Base-by-base conservation (phyloP, 78 protist genomes). In the Chrysochromulina parva region DNA sequence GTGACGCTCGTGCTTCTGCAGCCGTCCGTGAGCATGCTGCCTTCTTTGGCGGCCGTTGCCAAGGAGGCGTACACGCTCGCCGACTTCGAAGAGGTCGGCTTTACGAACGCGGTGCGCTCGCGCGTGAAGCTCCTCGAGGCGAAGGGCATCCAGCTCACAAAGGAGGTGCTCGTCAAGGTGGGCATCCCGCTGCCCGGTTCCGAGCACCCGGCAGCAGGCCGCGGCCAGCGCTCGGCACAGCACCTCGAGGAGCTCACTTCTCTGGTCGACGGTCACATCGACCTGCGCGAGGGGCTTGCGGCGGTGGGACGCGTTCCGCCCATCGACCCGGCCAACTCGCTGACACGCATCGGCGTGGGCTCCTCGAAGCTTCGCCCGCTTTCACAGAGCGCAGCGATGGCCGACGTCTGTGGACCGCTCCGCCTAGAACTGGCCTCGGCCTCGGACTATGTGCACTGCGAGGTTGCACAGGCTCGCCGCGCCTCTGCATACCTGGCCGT, bases 261-360 rank as follows among this genome's bases (percentile, higher is more conserved):
- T 2, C 82, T 74, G 57, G 82, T 74, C 55, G 82, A 74, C 24
- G 82, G 82, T 55, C 82, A 74, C 82, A 74, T 74, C 55, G 82
- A 74, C 14, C 22, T 74, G 55, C 17, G 55, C 57, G 57, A 74
- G 82, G 3, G 14, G n/a, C 82, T 74, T 19, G 82, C 82, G 26
- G 82, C 82, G 13, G 57, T 7, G 5, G 82, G 82, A 1, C 82
- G 82, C 6, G 17, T 48, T 2, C 82, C 82, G 22, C 82, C 82
- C 28, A 10, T 74, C 82, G 82, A 74, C 82, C 82, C 82, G 13
- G 3, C 57, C 14, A 6, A 74, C 19, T 74, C 82, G n/a, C 82
- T 74, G 57, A 74, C 82, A 16, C 82, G 82, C 28, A 74, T 74
- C 55, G 82, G 82, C 55, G 82, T 74, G 26, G 82, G 82, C 24